Base-by-base conservation (phyloP, 257 asterid genomes). In the Paulownia fortunei region DNA sequence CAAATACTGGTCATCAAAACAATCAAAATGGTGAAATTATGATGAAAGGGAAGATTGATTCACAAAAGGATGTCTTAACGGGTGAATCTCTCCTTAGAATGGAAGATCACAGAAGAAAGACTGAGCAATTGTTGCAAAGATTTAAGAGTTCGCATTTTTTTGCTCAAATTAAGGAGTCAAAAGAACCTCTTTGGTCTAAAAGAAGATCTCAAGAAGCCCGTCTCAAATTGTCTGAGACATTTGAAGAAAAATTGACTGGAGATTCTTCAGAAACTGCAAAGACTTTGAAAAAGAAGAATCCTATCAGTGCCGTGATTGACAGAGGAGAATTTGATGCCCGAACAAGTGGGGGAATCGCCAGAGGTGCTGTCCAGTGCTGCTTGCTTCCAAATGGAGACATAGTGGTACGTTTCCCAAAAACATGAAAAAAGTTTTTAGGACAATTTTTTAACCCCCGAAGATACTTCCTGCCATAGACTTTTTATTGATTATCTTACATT, bases 301-400 rank as follows among this genome's bases (percentile, higher is more conserved):
- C 91, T 56, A 27, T 82, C 19, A 89, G 87, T 77, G 96, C 96
- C 75, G 82, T 83, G 16, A 82, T 90, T 81, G 99, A 95, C 86
- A 84, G 87, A 84, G 99, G 99, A 79, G 85, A 85, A 11, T 90
- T 89, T 82, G 89, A 95, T 83, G 87, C 97, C 36, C 88, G 86
- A 74, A 82, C 89, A 74, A 89, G 97, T 5, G 99, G 99, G 21
- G 99, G 99, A 55, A 83, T 93, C 80, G 98, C 98, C 73, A 89
- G 99, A 88, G 94, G 93, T 86, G 89, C 91, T 76, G 88, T 85
- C 82, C 86, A 91, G 86, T 95, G 99, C 81, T 83, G 83, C 79
- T 77, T 98, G 64, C 97, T 95, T 69, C 61, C 96, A 76, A 95
- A 91, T 78, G 99, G 99, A 84, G 98, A 95, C 78, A 87, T 93